Conservation (phyloP, 2,329 filamentous ascomycete genomes). For the Fusarium stilboides region DNA sequence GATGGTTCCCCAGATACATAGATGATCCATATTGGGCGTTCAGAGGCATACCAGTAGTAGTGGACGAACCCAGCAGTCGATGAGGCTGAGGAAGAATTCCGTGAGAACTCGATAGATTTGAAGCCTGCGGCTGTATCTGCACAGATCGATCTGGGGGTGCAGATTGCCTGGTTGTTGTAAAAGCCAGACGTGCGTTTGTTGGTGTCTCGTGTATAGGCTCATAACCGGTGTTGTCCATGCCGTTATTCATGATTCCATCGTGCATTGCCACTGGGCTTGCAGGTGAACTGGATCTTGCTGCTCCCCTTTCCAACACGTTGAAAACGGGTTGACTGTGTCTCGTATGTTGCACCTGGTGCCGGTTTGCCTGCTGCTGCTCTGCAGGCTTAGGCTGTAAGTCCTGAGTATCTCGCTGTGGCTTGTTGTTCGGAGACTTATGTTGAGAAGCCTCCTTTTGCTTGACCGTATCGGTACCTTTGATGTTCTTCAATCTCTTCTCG, state of each 20-base stretch:
- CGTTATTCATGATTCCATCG: conserved; percentile 39
- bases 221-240: conserved; percentile 42
- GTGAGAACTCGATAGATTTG: conserved; percentile 34
- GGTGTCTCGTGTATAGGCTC: conserved; percentile 47
- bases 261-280: conserved; percentile 31
- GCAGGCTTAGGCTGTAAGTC: not conserved
- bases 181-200: conserved; percentile 45
- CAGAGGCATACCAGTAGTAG: conserved; percentile 49
- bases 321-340: conserved; percentile 4
- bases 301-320: conserved; percentile 6
- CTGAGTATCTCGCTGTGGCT: not conserved
- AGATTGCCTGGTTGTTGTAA: conserved; percentile 39
- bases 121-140: conserved; percentile 43
- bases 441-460: conserved; percentile 16
- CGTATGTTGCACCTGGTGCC: conserved; percentile 7
- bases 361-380: not conserved
- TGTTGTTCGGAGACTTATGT: not conserved
- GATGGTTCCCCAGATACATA: conserved; percentile 57
- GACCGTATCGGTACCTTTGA: conserved; percentile 64
- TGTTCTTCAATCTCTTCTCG: conserved; percentile 61
- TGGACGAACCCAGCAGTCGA: conserved; percentile 47
- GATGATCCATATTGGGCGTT: conserved; percentile 58
- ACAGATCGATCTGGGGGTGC: conserved; percentile 42
- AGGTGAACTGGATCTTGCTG: conserved; percentile 35
- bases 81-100: conserved; percentile 42